Conservation (phyloP, 2,329 filamentous ascomycete genomes). For the Cordyceps cateniannulata region DNA sequence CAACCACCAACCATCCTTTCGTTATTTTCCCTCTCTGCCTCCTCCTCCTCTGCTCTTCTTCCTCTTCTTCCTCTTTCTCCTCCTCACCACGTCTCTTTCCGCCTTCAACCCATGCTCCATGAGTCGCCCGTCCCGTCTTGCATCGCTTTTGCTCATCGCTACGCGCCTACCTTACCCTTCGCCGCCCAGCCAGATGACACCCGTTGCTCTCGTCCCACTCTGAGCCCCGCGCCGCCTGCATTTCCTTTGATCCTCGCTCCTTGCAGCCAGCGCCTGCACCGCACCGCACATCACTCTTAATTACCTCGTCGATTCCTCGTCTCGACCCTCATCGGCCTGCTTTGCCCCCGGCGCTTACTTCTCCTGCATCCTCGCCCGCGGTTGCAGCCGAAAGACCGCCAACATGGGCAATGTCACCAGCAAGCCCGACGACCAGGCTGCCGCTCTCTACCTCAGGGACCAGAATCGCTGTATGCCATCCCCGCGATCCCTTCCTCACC, state of each 20-base stretch:
- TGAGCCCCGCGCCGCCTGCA: conserved; percentile 21
- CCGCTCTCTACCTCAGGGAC: conserved; percentile 77
- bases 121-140: not conserved
- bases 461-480: conserved; percentile 74
- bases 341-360: not conserved
- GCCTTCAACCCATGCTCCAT: conserved; percentile 4
- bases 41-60: not conserved
- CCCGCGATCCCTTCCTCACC: conserved; percentile 17
- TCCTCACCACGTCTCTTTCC: not conserved
- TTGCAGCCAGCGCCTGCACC: not conserved
- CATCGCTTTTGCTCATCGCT: conserved; percentile 17
- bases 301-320: not conserved
- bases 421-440: conserved; percentile 70
- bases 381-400: conserved; percentile 19
- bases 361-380: not conserved
- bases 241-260: not conserved
- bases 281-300: not conserved
- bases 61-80: not conserved
- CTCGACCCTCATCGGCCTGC: not conserved
- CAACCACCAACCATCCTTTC: not conserved
- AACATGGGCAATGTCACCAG: conserved; percentile 91
- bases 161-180: conserved; percentile 3
- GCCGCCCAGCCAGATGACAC: conserved; percentile 19
- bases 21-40: not conserved
- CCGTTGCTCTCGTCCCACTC: conserved; percentile 16